Evolutionary conservation across 73 alveolate species (phyloP).

Genomic region (Paramecium octaurelia): DNA sequence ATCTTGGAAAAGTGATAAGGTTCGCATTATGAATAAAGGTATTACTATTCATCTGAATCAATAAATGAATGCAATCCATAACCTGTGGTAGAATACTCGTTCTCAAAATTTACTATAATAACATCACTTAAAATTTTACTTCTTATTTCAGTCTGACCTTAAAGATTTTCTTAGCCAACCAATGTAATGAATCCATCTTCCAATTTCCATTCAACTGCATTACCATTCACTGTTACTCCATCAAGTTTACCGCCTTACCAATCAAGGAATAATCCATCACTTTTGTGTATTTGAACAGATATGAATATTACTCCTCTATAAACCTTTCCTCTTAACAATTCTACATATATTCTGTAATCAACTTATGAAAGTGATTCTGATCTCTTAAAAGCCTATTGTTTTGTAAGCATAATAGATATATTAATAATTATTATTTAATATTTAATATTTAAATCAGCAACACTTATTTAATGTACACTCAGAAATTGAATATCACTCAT

Average conservation of each 20-base stretch:
- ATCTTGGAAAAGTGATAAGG: slow-evolving; percentile 81
- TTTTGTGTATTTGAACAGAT: background rate
- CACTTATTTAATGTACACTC: background rate
- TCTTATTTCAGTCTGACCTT: background rate
- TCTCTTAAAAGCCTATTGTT: background rate
- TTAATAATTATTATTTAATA: background rate
- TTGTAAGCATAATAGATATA: background rate
- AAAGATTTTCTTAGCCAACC: background rate
- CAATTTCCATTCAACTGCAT: background rate
- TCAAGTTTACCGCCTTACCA: slow-evolving; percentile 23
- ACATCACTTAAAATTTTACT: background rate
- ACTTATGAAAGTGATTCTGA: background rate
- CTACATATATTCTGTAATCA: background rate
- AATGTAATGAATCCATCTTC: background rate
- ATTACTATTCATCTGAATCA: slow-evolving; percentile 91
- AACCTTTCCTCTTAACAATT: background rate
- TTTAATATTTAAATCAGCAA: background rate
- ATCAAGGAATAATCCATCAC: background rate
- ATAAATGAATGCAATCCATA: slow-evolving; percentile 87
- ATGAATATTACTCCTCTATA: background rate
- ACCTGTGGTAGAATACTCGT: slow-evolving; percentile 84
- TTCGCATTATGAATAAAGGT: slow-evolving; percentile 86
- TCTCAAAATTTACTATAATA: slow-evolving; percentile 56
- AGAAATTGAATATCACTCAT: background rate
- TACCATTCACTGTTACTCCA: background rate